Percentiles rank a stretch among this genome's conserved stretches.
These are phyloP conservation scores for Amorphotheca resinae DNA, from an alignment of 495 filamentous ascomycete genomes.

Conservation along the genomic window DNA sequence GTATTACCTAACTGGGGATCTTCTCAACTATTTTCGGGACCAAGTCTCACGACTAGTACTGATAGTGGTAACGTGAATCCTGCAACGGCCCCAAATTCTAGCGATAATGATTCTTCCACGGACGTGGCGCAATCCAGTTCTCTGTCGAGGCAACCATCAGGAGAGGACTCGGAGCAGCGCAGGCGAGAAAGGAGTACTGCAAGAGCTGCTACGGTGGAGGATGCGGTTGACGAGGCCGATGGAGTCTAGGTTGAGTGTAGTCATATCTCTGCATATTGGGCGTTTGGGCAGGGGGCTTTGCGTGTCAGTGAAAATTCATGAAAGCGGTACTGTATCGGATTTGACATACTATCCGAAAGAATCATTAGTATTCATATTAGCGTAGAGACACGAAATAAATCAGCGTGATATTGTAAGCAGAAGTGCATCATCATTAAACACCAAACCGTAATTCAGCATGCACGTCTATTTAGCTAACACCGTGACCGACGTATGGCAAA, in stretches of 20 bases:
- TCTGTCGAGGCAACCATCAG: background rate
- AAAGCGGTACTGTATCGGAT: too few species aligned
- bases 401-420: too few species aligned
- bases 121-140: background rate
- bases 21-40: conserved; percentile 15
- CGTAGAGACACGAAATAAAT: too few species aligned
- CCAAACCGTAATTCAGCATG: too few species aligned
- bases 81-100: background rate
- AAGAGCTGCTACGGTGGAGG: conserved; percentile 17
- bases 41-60: background rate
- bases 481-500: too few species aligned
- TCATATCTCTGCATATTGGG: conserved; percentile 4
- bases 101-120: background rate
- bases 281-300: conserved; percentile 1
- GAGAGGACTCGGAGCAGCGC: background rate
- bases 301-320: background rate
- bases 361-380: too few species aligned
- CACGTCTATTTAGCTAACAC: too few species aligned
- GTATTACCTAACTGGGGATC: conserved; percentile 12
- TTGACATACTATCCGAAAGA: too few species aligned
- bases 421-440: too few species aligned
- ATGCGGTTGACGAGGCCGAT: conserved; percentile 14
- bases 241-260: background rate
- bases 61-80: conserved; percentile 2
- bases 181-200: conserved; percentile 12